These are phyloP conservation scores for Dichomitus squalens DNA, from an alignment of 1,284 basidiomycete genomes.

Conservation along the genomic window DNA sequence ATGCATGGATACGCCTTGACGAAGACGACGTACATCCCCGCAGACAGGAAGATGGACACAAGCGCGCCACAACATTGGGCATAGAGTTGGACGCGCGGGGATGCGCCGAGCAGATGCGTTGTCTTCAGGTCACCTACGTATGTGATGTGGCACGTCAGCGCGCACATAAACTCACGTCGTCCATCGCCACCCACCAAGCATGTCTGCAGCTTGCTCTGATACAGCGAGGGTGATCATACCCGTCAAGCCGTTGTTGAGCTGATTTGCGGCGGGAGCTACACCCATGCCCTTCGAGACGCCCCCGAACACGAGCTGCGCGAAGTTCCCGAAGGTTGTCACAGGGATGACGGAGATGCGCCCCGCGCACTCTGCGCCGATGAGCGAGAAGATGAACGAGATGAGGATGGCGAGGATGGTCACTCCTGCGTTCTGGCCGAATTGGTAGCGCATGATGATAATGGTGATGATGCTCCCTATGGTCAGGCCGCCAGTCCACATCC, in stretches of 20 bases:
- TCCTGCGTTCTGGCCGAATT: conserved; percentile 52
- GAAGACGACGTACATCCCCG: conserved; percentile 64
- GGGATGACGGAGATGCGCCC: conserved; percentile 65
- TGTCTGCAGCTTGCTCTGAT: conserved; percentile 63
- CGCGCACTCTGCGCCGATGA: conserved; percentile 59
- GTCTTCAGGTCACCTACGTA: conserved; percentile 68
- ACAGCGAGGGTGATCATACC: conserved; percentile 63
- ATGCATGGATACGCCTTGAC: conserved; percentile 71
- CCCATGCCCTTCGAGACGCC: conserved; percentile 54
- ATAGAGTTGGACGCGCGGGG: conserved; percentile 66
- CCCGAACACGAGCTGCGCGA: conserved; percentile 44
- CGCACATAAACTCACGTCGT: too few species aligned
- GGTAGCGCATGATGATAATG: conserved; percentile 56
- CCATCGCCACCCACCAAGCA: conserved; percentile 36
- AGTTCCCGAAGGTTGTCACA: conserved; percentile 57
- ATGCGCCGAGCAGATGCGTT: conserved; percentile 70
- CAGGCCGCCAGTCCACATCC: conserved; percentile 59
- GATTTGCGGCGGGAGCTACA: conserved; percentile 40
- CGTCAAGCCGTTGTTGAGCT: conserved; percentile 59
- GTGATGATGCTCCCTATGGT: conserved; percentile 51
- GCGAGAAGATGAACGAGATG: conserved; percentile 55
- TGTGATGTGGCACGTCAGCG: background rate
- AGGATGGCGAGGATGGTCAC: conserved; percentile 63
- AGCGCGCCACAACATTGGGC: conserved; percentile 59
- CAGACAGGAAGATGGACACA: conserved; percentile 58